Base-by-base conservation (phyloP, 2,329 filamentous ascomycete species). In the Diplodia sapinea region DNA sequence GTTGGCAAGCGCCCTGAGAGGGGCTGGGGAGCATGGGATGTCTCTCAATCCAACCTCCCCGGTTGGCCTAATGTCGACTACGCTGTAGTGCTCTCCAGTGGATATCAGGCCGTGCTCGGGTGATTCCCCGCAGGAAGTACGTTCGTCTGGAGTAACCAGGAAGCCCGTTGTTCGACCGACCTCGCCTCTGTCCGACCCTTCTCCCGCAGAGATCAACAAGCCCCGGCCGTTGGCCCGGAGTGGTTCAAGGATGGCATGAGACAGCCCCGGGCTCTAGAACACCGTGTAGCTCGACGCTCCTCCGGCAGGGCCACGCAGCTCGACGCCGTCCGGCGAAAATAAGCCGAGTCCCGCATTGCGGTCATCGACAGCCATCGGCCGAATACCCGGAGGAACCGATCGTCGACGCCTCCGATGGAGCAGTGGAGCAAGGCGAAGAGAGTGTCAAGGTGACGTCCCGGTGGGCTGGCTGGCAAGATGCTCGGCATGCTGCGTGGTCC, bases 101-200 rank as follows among this genome's bases (percentile, higher is more conserved):
- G 29, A 51, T 51, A 38, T 36, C 43, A 63, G 59, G 59, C 47
- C 31, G 29, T 36, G n/a, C 47, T 63, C 31, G 47, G 59, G 36
- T 26, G 47, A 63, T 38, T 9, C 57, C 5, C 47, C 31, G 47
- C 26, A 33, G 7, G 26, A n/a, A 33, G 33, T 36, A 36, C 33
- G 33, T 36, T n/a, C 31, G 20, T 49, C 11, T 51, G 31, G 47
- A 63, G 59, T 63, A 49, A 61, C 57, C 40, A 33, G 57, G 23
- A 49, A 29, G 15, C 1, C 20, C 36, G n/a, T 12, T 49, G 26
- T 20, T 36, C 59, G 17, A 43, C 12, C 4, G 11, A n/a, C 38
- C 23, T 43, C 15, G 26, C 47, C 5, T 8, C 4, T 49, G 40
- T 50, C 43, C 43, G 47, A 51, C 20, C 12, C 12, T 29, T 7